A percentile compares a stretch with the other conserved stretches of the same genome.
Evolutionary conservation across 2,329 filamentous ascomycete genomes (phyloP).

Genomic region (Fusarium compactum): DNA sequence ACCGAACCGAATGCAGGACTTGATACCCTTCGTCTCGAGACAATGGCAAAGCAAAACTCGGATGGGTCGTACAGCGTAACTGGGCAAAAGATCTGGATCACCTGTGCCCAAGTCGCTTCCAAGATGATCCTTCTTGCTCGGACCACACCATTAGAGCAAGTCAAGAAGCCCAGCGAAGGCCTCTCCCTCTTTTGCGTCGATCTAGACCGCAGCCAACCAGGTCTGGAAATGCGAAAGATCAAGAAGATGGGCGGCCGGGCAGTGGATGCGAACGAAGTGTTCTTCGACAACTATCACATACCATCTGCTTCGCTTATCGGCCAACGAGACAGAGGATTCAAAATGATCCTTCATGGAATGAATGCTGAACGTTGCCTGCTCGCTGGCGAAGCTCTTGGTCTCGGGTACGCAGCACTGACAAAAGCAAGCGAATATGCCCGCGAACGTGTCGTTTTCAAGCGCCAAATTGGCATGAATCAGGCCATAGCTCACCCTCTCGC

Average conservation of each 20-base stretch:
- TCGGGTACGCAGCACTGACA: conserved; percentile 78
- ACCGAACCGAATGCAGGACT: conserved; percentile 87
- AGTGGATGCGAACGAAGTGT: conserved; percentile 88
- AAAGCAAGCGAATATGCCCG: conserved; percentile 74
- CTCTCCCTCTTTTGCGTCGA: conserved; percentile 86
- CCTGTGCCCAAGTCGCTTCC: conserved; percentile 82
- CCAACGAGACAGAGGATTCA: conserved; percentile 80
- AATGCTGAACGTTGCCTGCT: conserved; percentile 82
- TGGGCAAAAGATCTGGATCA: conserved; percentile 92
- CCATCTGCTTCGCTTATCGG: conserved; percentile 75
- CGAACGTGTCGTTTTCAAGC: conserved; percentile 74
- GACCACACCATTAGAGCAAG: conserved; percentile 76
- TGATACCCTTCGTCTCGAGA: conserved; percentile 79
- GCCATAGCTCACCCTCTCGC: conserved; percentile 74
- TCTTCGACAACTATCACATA: conserved; percentile 83
- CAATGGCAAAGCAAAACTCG: conserved; percentile 65
- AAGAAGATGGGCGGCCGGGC: conserved; percentile 88
- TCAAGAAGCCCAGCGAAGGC: conserved; percentile 77
- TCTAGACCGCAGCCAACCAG: conserved; percentile 70
- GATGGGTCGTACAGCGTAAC: conserved; percentile 74
- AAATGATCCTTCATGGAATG: conserved; percentile 82
- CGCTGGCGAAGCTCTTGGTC: conserved; percentile 81
- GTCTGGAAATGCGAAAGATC: conserved; percentile 76
- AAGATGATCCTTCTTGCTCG: conserved; percentile 88
- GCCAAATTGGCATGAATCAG: conserved; percentile 75